Conservation (phyloP, 805 yeast species). For the Groenewaldozyma tartarivorans region DNA sequence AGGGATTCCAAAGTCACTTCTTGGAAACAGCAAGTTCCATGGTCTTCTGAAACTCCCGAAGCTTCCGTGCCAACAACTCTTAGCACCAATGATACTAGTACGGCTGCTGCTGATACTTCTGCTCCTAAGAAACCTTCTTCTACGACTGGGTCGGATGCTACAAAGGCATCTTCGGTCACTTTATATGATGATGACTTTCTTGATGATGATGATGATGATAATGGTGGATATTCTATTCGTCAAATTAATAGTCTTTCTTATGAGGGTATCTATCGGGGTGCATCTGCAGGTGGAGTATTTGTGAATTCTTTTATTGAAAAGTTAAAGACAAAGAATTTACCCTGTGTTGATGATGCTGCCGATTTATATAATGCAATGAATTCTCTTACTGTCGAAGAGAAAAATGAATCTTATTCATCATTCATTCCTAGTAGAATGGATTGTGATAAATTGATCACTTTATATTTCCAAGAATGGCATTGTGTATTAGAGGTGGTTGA, state of each 20-base stretch:
- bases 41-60: slow-evolving; percentile 1
- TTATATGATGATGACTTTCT: slow-evolving; percentile 13
- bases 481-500: slow-evolving; percentile 59
- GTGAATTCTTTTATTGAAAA: slow-evolving; percentile 22
- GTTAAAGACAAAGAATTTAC: slow-evolving; percentile 17
- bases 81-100: background rate
- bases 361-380: slow-evolving; percentile 4
- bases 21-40: too few relatives aligned
- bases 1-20: too few relatives aligned
- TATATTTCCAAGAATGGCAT: slow-evolving; percentile 75
- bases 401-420: slow-evolving; percentile 1
- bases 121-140: background rate
- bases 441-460: slow-evolving; percentile 56
- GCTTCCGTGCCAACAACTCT: too few relatives aligned
- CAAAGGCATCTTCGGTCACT: background rate
- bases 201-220: slow-evolving; percentile 10
- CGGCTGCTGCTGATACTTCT: background rate
- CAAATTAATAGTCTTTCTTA: slow-evolving; percentile 20
- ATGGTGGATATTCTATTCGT: slow-evolving; percentile 14
- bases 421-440: slow-evolving; percentile 32
- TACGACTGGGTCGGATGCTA: background rate
- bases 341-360: slow-evolving; percentile 13
- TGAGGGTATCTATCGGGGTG: slow-evolving; percentile 27
- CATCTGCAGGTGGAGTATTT: slow-evolving; percentile 27
- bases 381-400: background rate